Conservation (phyloP, 176 grass and related monocot genomes). For the Aegilops tauschii region DNA sequence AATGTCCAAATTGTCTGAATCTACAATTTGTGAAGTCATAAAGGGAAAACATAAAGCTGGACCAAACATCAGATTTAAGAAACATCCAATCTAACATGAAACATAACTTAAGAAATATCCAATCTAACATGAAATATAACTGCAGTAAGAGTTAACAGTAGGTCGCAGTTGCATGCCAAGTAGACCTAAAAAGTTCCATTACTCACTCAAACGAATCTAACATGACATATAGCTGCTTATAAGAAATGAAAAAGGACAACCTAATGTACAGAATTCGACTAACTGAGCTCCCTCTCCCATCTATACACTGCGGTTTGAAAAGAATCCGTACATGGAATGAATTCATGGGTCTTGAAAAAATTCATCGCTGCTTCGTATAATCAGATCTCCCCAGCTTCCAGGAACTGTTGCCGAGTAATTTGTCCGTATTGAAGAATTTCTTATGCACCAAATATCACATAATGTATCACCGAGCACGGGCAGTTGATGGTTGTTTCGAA, state of each 20-base stretch:
- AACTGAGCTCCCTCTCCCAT: conserved; percentile 64
- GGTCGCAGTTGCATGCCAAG: conserved; percentile 27
- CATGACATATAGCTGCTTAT: conserved; percentile 45
- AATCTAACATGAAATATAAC: neutral
- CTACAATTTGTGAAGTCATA: neutral
- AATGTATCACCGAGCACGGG: conserved; percentile 55
- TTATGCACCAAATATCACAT: conserved; percentile 31
- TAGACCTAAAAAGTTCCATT: conserved; percentile 32
- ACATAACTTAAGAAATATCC: too few species aligned
- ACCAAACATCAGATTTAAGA: too few species aligned
- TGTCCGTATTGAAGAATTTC: conserved; percentile 16
- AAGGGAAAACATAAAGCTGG: too few species aligned
- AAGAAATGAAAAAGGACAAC: conserved; percentile 52
- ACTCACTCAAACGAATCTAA: conserved; percentile 45
- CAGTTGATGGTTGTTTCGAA: conserved; percentile 74
- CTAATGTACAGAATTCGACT: conserved; percentile 85
- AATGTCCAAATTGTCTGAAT: neutral
- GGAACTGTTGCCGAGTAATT: neutral
- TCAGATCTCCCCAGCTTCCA: conserved; percentile 16
- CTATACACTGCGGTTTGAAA: conserved; percentile 60
- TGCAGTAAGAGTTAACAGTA: neutral
- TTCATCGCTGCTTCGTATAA: conserved; percentile 30
- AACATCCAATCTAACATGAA: too few species aligned
- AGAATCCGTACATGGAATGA: conserved; percentile 56
- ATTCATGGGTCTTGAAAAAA: conserved; percentile 43